Evolutionary conservation across 2,329 filamentous ascomycete species (phyloP).

Genomic region (Lomentospora prolificans): DNA sequence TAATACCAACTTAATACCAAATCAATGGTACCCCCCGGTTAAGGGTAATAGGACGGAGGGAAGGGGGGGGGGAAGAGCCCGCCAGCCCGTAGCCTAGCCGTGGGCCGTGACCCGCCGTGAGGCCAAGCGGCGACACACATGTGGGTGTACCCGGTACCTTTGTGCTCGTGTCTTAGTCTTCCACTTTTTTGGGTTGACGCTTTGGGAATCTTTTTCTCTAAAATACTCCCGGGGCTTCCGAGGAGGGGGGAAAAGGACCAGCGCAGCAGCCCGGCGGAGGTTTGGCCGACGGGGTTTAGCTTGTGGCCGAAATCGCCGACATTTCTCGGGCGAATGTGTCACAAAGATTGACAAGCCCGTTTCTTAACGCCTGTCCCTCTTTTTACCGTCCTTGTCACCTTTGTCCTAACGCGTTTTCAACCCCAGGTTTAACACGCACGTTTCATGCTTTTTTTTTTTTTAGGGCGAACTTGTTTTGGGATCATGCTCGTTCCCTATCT

Average conservation of each 20-base stretch:
- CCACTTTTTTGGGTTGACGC: not conserved
- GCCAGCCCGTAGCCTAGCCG: not conserved
- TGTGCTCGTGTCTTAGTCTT: not conserved
- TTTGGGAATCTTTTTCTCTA: not conserved
- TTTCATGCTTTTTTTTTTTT: too few relatives aligned
- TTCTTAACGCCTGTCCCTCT: too few relatives aligned
- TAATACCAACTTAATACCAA: too few relatives aligned
- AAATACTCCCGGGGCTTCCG: not conserved
- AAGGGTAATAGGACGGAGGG: too few relatives aligned
- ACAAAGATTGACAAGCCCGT: too few relatives aligned
- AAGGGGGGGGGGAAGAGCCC: not conserved
- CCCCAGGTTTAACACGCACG: constrained; percentile 3
- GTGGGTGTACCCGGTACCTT: not conserved
- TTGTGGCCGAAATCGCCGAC: not conserved
- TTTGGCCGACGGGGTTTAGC: not conserved
- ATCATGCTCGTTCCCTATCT: too few relatives aligned
- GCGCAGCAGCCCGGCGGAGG: not conserved
- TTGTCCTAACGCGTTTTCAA: not conserved
- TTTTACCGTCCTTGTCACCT: not conserved
- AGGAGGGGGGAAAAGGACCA: too few relatives aligned
- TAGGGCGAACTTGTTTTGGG: too few relatives aligned
- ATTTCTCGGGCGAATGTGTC: not conserved
- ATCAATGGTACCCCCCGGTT: too few relatives aligned
- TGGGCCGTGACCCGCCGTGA: not conserved
- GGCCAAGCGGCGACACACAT: not conserved